Conservation (phyloP, 2,329 filamentous ascomycete genomes). For the Sordariomycetes sp. region DNA sequence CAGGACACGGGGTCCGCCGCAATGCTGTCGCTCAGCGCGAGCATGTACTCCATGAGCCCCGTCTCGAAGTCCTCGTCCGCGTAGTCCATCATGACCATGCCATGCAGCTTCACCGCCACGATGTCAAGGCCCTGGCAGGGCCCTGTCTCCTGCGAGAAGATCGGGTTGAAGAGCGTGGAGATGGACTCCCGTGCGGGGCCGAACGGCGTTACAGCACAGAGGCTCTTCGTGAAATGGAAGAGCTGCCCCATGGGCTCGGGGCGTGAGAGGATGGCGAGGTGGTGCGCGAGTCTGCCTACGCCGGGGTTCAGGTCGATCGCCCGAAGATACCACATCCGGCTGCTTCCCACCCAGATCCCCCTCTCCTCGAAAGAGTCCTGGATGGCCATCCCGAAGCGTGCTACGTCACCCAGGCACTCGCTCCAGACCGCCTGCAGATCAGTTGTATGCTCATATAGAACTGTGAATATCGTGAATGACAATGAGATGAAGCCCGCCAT, state of each 20-base stretch:
- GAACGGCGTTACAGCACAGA: slow-evolving; percentile 44
- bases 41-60: not conserved
- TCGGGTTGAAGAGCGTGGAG: slow-evolving; percentile 55
- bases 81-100: slow-evolving; percentile 28
- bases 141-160: slow-evolving; percentile 27
- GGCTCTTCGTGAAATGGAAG: slow-evolving; percentile 59
- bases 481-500: slow-evolving; percentile 88
- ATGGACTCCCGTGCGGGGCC: slow-evolving; percentile 45
- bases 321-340: slow-evolving; percentile 73
- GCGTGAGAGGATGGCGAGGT: slow-evolving; percentile 68
- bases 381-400: slow-evolving; percentile 78
- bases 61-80: slow-evolving; percentile 31
- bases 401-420: slow-evolving; percentile 80
- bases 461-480: slow-evolving; percentile 84
- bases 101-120: slow-evolving; percentile 53
- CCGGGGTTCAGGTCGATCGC: slow-evolving; percentile 67
- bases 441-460: slow-evolving; percentile 76
- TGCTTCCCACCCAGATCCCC: slow-evolving; percentile 73
- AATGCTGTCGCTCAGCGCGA: slow-evolving; percentile 21
- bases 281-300: slow-evolving; percentile 75
- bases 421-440: slow-evolving; percentile 85
- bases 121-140: slow-evolving; percentile 35
- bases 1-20: not conserved
- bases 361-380: slow-evolving; percentile 68
- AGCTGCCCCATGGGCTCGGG: slow-evolving; percentile 61